Evolutionary conservation across 176 grass and related monocot genomes (phyloP).

Genomic region (Oryza nivara): DNA sequence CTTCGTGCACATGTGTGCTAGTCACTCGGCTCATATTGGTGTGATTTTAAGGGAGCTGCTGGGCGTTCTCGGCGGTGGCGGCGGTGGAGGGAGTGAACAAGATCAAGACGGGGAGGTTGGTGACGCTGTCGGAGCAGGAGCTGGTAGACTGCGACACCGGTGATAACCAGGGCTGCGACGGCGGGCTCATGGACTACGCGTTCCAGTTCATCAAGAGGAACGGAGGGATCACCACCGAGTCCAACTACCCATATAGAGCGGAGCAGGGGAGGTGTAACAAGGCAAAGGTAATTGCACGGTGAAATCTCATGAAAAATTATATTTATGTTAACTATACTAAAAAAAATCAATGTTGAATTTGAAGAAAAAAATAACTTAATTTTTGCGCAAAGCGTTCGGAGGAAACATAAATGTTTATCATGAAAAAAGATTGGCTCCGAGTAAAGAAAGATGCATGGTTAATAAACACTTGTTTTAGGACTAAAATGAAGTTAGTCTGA

Average conservation of each 20-base stretch:
- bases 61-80: conserved; percentile 76
- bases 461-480: no score
- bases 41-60: conserved; percentile 66
- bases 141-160: conserved; percentile 62
- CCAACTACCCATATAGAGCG: conserved; percentile 62
- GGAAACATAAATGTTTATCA: no score
- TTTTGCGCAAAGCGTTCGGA: not conserved
- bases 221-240: conserved; percentile 73
- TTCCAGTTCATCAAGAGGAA: conserved; percentile 71
- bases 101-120: conserved; percentile 63
- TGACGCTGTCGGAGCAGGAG: conserved; percentile 85
- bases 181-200: conserved; percentile 77
- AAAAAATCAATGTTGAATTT: not conserved
- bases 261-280: conserved; percentile 49
- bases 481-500: no score
- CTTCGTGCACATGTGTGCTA: not conserved
- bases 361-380: not conserved
- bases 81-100: conserved; percentile 84
- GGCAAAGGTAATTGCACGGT: conserved; percentile 34
- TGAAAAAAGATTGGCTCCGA: no score
- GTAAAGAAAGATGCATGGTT: no score
- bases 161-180: conserved; percentile 68
- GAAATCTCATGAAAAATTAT: no score
- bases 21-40: not conserved
- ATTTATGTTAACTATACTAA: not conserved